Conservation (phyloP, 176 grass and related monocot species). For the Hsuehochloa calcarea region DNA sequence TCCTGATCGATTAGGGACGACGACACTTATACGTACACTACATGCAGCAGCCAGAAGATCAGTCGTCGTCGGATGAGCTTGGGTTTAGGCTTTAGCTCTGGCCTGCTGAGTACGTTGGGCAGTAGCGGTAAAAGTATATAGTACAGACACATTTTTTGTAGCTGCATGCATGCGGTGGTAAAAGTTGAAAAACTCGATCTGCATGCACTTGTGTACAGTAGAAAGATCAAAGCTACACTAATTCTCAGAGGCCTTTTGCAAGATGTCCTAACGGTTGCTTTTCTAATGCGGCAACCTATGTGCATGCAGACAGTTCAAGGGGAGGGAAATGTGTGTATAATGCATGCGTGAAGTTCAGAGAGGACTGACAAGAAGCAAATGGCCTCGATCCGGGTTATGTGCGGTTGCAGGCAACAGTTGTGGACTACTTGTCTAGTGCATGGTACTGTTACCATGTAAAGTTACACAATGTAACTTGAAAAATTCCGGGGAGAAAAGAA, state of each 20-base stretch:
- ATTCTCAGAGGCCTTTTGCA: neutral
- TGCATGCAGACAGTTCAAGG: neutral
- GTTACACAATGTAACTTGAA: neutral
- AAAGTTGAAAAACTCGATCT: neutral
- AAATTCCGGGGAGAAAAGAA: neutral
- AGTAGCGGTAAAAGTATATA: neutral
- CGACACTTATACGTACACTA: neutral
- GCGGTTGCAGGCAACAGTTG: neutral
- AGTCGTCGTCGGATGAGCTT: constrained; percentile 3
- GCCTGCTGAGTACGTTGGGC: neutral
- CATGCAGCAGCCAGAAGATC: neutral
- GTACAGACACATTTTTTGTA: neutral
- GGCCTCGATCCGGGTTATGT: neutral
- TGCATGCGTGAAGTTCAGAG: neutral
- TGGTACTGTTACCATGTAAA: constrained; percentile 26
- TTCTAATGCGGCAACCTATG: neutral
- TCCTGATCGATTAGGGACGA: neutral
- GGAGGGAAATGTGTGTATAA: neutral
- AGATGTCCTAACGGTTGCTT: neutral
- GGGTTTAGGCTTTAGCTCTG: constrained; percentile 27
- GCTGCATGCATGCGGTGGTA: neutral
- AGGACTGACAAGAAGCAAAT: neutral
- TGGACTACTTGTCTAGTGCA: neutral
- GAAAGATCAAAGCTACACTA: neutral
- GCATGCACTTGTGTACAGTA: neutral